phyloP scores from a whole-genome alignment of 352 stramenopile species.

The Globisporangium polare region DNA sequence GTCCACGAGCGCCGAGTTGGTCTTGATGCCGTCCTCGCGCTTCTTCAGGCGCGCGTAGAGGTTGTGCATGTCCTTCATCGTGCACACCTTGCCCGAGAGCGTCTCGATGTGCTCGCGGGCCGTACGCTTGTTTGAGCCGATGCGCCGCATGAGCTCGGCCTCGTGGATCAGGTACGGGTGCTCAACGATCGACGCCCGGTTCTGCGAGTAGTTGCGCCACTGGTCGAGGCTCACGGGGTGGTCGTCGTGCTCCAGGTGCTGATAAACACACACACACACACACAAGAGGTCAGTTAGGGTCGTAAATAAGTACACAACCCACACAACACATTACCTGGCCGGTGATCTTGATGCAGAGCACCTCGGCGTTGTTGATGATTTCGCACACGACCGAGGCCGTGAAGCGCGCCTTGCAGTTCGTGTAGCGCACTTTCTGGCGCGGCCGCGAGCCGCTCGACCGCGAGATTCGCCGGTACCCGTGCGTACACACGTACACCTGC shows the following conservation, averaged over 20 bases:
- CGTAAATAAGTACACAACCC: neutral
- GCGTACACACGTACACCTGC: slow-evolving; percentile 70
- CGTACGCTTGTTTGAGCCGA: slow-evolving; percentile 65
- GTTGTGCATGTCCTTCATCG: slow-evolving; percentile 84
- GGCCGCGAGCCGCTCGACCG: slow-evolving; percentile 57
- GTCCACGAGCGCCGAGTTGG: slow-evolving; percentile 25
- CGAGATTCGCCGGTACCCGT: slow-evolving; percentile 66
- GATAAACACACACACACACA: neutral
- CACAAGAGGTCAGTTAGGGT: neutral
- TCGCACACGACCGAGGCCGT: slow-evolving; percentile 60
- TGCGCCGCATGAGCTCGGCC: slow-evolving; percentile 63
- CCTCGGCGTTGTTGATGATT: slow-evolving; percentile 38
- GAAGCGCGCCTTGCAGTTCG: slow-evolving; percentile 62
- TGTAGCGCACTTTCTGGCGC: slow-evolving; percentile 65
- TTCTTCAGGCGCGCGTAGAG: slow-evolving; percentile 60
- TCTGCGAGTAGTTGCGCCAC: slow-evolving; percentile 79
- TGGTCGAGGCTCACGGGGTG: slow-evolving; percentile 61
- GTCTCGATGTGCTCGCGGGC: slow-evolving; percentile 60
- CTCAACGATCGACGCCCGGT: slow-evolving; percentile 61
- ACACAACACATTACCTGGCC: slow-evolving; percentile 14
- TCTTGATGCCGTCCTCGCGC: slow-evolving; percentile 52
- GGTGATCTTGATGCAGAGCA: slow-evolving; percentile 67
- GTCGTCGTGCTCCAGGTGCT: slow-evolving; percentile 63
- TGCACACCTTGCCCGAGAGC: slow-evolving; percentile 63
- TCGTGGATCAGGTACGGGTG: slow-evolving; percentile 71